Conservation (phyloP, 2,329 filamentous ascomycete species). For the Paracamarosporium sp. region DNA sequence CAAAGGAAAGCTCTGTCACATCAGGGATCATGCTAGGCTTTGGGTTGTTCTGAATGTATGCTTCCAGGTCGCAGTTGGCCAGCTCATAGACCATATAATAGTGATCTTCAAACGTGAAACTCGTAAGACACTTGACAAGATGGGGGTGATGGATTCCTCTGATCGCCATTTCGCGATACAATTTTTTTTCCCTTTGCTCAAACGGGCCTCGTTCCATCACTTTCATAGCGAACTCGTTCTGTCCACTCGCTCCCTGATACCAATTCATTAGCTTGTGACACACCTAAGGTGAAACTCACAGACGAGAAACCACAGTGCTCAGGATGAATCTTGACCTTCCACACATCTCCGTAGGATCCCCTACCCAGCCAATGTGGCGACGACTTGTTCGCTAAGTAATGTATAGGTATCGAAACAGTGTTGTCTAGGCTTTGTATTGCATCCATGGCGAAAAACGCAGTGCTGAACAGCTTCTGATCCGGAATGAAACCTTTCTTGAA, state of each 20-base stretch:
- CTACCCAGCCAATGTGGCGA: not conserved
- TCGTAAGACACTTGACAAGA: conserved; percentile 23
- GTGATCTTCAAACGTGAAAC: conserved; percentile 16
- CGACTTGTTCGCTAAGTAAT: conserved; percentile 7
- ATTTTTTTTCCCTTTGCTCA: conserved; percentile 10
- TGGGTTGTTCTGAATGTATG: conserved; percentile 5
- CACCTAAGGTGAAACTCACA: too few species aligned
- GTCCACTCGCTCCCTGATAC: not conserved
- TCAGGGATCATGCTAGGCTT: not conserved
- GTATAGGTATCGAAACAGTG: not conserved
- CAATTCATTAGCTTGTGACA: not conserved
- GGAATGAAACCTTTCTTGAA: conserved; percentile 1
- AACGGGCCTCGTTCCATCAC: conserved; percentile 6
- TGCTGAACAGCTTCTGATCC: conserved; percentile 11
- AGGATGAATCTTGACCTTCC: conserved; percentile 8
- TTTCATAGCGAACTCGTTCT: conserved; percentile 16
- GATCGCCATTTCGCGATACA: conserved; percentile 12
- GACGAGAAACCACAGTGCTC: conserved; percentile 11
- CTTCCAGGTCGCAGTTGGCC: conserved; percentile 12
- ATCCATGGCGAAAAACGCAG: not conserved
- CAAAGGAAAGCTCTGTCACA: conserved; percentile 2
- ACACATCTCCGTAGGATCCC: conserved; percentile 16
- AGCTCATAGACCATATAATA: conserved; percentile 17
- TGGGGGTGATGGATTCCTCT: conserved; percentile 15
- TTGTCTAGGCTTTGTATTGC: conserved; percentile 3